These are phyloP conservation scores for Leucocoprinus birnbaumii DNA, from an alignment of 768 basidiomycete species.

Conservation along the genomic window DNA sequence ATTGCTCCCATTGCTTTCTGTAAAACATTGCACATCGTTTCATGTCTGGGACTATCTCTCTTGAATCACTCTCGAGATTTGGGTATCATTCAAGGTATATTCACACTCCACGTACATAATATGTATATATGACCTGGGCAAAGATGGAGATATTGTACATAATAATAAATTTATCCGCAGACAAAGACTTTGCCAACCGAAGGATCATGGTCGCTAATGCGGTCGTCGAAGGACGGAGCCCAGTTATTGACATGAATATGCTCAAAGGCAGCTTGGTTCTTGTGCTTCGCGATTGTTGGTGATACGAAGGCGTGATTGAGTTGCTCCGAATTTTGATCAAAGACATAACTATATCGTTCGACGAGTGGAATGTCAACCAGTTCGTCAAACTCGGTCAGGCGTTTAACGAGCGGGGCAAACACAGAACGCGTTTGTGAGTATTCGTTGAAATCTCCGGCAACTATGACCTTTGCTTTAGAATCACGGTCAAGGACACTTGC, in stretches of 20 bases:
- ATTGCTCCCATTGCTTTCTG: no score
- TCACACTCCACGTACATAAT: not conserved
- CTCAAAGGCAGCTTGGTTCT: constrained; percentile 44
- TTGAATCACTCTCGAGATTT: no score
- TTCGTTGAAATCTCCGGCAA: constrained; percentile 65
- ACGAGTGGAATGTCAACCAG: constrained; percentile 41
- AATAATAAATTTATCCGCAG: constrained; percentile 27
- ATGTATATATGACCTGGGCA: not conserved
- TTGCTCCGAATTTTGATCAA: constrained; percentile 55
- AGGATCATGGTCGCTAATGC: constrained; percentile 62
- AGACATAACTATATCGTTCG: constrained; percentile 62
- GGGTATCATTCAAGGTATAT: no score
- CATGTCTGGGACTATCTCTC: no score
- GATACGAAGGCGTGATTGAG: constrained; percentile 61
- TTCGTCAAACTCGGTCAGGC: constrained; percentile 50
- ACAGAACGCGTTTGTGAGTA: constrained; percentile 51
- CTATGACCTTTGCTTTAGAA: constrained; percentile 43
- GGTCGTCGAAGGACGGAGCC: constrained; percentile 35
- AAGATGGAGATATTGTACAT: not conserved
- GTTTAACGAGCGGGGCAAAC: constrained; percentile 36
- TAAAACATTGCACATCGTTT: no score
- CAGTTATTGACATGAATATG: constrained; percentile 65
- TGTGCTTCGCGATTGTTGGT: constrained; percentile 34
- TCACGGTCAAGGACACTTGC: constrained; percentile 38
- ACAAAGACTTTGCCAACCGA: constrained; percentile 48